These are phyloP conservation scores for Dichotomopilus funicola DNA, from an alignment of 2,329 filamentous ascomycete genomes.

Conservation along the genomic window DNA sequence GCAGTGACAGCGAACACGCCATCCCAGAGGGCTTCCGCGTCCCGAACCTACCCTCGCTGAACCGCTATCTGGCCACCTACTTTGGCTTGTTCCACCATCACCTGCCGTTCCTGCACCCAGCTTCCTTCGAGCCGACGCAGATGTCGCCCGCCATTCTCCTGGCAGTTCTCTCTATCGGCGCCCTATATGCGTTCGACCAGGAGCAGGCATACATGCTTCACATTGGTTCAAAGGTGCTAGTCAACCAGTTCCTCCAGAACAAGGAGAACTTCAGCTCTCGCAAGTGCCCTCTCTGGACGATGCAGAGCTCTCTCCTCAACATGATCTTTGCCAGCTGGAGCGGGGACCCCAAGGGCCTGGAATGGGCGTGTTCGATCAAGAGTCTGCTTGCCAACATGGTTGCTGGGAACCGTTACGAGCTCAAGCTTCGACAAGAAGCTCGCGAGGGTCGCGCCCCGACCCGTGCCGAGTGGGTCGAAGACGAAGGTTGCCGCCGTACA, in stretches of 20 bases:
- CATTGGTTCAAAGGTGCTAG: slow-evolving; percentile 93
- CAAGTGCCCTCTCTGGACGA: slow-evolving; percentile 95
- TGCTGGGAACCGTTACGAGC: slow-evolving; percentile 89
- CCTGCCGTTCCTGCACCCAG: slow-evolving; percentile 87
- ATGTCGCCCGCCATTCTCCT: slow-evolving; percentile 78
- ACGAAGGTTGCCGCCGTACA: slow-evolving; percentile 91
- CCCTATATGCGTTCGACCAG: slow-evolving; percentile 93
- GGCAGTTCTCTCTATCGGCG: slow-evolving; percentile 89
- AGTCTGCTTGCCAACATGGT: slow-evolving; percentile 98
- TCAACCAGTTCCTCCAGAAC: slow-evolving; percentile 95
- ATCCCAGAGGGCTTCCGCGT: slow-evolving; percentile 87
- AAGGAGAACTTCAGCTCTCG: slow-evolving; percentile 98
- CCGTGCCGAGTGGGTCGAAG: slow-evolving; percentile 89
- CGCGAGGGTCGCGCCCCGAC: slow-evolving; percentile 69
- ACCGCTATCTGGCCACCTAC: slow-evolving; percentile 90
- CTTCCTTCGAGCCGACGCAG: slow-evolving; percentile 76
- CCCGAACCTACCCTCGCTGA: slow-evolving; percentile 71
- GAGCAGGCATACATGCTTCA: slow-evolving; percentile 96
- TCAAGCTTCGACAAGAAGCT: slow-evolving; percentile 86
- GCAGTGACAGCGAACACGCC: slow-evolving; percentile 70
- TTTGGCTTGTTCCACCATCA: slow-evolving; percentile 97
- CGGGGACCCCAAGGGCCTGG: slow-evolving; percentile 85
- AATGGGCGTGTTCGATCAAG: slow-evolving; percentile 99
- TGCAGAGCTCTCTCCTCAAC: slow-evolving; percentile 94
- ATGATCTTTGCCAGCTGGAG: slow-evolving; percentile 99